Evolutionary conservation across 2,329 filamentous ascomycete species (phyloP), one percentile per base, ranked within the genome.

Genomic region (Zymoseptoria tritici): DNA sequence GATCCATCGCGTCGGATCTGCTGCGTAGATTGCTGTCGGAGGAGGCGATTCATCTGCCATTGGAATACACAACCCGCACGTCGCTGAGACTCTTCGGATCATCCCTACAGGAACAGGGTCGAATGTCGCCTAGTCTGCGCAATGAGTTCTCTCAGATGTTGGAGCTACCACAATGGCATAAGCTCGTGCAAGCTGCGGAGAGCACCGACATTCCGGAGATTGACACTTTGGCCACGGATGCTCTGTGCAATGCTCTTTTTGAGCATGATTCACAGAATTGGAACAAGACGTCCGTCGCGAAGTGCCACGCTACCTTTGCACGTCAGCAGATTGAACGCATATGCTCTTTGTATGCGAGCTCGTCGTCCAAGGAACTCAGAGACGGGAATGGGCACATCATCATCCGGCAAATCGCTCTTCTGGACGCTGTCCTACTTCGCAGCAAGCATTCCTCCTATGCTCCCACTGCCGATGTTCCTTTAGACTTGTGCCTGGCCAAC

Each of bases 251-350:
- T 8, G 50, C 67, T 16, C 57, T 69, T 13, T 69, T 67, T 54
- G 52, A 59, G 13, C 54, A 51, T 49, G 46, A 60, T 19, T 21
- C 54, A 9, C 26, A 57, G 19, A 53, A 49, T 8, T 54, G 55
- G 26, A 54, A 54, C 49, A 54, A 56, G 26, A 26, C 55, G 5
- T 55, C 56, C 4, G 59, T 58, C n/a, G 52, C 58, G 49, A 49
- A 54, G 31, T 62, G 58, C 24, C 66, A 68, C 42, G 59, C 58
- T 26, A 52, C 62, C n/a, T 68, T 66, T 46, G 57, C 60, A n/a
- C 54, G 57, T 16, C 60, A 57, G 16, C 66, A 67, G 31, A 65
- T 67, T 19, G 56, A 58, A 20, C 59, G 55, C 29, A 62, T 64
- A 19, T 46, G 19, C 9, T 31, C 54, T 2, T 42, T 13, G 36